Conservation (phyloP, 495 filamentous ascomycete species). For the Penicillium parvum region DNA sequence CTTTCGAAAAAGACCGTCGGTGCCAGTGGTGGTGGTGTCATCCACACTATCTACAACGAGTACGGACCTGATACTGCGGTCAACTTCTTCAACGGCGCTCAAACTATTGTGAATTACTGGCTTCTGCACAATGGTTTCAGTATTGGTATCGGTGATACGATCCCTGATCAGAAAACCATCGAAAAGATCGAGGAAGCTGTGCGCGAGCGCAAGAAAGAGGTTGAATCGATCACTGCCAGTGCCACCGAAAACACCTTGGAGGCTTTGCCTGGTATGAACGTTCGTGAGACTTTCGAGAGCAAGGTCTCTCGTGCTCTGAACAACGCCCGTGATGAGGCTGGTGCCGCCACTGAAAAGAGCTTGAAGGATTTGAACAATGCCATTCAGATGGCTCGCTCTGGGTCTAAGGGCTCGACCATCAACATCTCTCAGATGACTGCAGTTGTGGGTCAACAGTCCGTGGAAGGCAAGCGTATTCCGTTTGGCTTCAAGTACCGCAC, state of each 20-base stretch:
- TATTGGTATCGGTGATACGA: conserved; percentile 97
- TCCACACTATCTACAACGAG: conserved; percentile 97
- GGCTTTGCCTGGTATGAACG: conserved; percentile 90
- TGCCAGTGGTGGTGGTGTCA: conserved; percentile 77
- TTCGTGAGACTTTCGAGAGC: conserved; percentile 96
- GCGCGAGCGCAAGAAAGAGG: conserved; percentile 71
- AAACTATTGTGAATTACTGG: conserved; percentile 95
- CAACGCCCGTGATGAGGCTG: conserved; percentile 91
- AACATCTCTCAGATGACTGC: conserved; percentile 99
- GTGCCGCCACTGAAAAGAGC: conserved; percentile 83
- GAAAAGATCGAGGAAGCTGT: conserved; percentile 77
- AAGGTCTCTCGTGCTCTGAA: conserved; percentile 91
- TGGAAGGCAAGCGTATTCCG: conserved; percentile 97
- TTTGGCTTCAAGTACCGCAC: conserved; percentile 99
- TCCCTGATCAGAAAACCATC: conserved; percentile 81
- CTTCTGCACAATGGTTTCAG: conserved; percentile 96
- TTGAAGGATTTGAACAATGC: conserved; percentile 95
- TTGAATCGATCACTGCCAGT: conserved; percentile 62
- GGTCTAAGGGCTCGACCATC: conserved; percentile 96
- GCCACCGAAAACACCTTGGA: conserved; percentile 86
- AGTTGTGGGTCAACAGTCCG: conserved; percentile 92
- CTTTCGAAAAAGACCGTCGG: conserved; percentile 92
- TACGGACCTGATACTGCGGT: conserved; percentile 78
- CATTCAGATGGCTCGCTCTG: conserved; percentile 89
- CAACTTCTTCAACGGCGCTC: conserved; percentile 90